A percentile compares a stretch with the other conserved stretches of the same genome.
These are phyloP conservation scores for Penicillium griseofulvum DNA, from an alignment of 2,329 filamentous ascomycete genomes.

Conservation along the genomic window DNA sequence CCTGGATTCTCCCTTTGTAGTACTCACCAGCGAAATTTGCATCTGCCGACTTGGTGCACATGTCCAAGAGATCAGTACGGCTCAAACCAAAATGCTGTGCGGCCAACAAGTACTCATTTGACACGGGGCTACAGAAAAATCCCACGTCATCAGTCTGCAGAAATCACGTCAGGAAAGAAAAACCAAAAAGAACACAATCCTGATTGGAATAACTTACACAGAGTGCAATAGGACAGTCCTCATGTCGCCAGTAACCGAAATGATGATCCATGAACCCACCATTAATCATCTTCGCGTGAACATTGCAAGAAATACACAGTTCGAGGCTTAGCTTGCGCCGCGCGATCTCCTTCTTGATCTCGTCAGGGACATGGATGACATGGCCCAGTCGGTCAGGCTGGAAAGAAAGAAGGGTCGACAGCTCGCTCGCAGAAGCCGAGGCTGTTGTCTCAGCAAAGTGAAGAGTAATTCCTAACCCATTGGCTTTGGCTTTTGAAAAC, in stretches of 20 bases:
- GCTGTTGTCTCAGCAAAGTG: slow-evolving; percentile 72
- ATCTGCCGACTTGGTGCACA: slow-evolving; percentile 62
- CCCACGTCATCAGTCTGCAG: slow-evolving; percentile 77
- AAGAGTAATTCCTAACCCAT: slow-evolving; percentile 64
- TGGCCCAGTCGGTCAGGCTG: slow-evolving; percentile 69
- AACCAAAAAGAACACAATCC: background rate
- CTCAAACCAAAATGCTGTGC: slow-evolving; percentile 65
- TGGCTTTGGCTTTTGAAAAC: slow-evolving; percentile 56
- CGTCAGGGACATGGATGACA: slow-evolving; percentile 69
- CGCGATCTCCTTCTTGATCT: slow-evolving; percentile 57
- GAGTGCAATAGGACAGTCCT: slow-evolving; percentile 61
- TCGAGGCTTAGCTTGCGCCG: slow-evolving; percentile 63
- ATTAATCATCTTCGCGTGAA: slow-evolving; percentile 68
- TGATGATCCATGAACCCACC: slow-evolving; percentile 69
- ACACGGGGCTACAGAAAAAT: slow-evolving; percentile 72
- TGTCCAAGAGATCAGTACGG: slow-evolving; percentile 47
- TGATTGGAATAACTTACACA: slow-evolving; percentile 55
- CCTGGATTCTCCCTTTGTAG: slow-evolving; percentile 49
- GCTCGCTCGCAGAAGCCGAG: slow-evolving; percentile 59
- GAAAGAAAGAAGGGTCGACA: slow-evolving; percentile 64
- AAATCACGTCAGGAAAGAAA: background rate
- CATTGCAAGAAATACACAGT: slow-evolving; percentile 77
- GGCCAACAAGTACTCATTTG: slow-evolving; percentile 73
- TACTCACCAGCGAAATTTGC: slow-evolving; percentile 64
- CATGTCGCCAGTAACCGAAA: slow-evolving; percentile 69